A percentile compares a stretch with the other conserved stretches of the same genome.
Evolutionary conservation across 2,329 filamentous ascomycete genomes (phyloP).

Genomic region (Trichoderma cornu-damae): DNA sequence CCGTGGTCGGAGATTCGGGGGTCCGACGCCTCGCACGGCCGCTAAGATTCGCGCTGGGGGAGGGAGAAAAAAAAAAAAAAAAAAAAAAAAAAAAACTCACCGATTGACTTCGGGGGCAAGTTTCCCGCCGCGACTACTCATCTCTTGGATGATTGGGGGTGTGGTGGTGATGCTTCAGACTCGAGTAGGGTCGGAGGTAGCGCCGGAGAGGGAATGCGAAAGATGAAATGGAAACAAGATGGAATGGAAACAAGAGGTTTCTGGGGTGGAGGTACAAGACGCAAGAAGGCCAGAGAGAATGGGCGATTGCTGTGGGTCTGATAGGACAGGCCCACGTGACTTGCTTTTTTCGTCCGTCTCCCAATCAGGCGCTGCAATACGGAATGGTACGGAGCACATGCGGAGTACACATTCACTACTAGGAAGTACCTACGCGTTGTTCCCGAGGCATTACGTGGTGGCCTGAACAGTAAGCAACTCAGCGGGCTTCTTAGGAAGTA

Average conservation of each 20-base stretch:
- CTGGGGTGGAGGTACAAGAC: conserved; percentile 28
- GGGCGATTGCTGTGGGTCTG: conserved; percentile 19
- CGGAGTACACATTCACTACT: too few relatives aligned
- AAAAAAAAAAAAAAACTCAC: conserved; percentile 46
- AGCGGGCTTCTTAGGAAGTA: too few relatives aligned
- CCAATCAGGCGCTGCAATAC: neutral
- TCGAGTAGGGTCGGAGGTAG: conserved; percentile 26
- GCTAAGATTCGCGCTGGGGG: conserved; percentile 11
- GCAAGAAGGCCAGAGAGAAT: conserved; percentile 19
- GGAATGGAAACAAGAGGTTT: conserved; percentile 24
- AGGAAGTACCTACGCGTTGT: too few relatives aligned
- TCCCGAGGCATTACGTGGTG: too few relatives aligned
- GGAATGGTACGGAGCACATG: too few relatives aligned
- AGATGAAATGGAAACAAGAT: too few relatives aligned
- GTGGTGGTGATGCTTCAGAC: conserved; percentile 29
- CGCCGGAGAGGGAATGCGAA: conserved; percentile 16
- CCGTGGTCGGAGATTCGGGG: conserved; percentile 6
- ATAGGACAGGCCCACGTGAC: conserved; percentile 18
- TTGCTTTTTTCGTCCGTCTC: conserved; percentile 9
- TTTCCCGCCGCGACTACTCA: conserved; percentile 96
- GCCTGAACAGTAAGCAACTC: too few relatives aligned
- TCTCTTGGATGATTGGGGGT: conserved; percentile 57
- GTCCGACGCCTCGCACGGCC: conserved; percentile 20
- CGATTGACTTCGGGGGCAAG: conserved; percentile 99
- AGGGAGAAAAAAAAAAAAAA: too few relatives aligned